Base-by-base conservation (phyloP, 331 rosid species). In the Pyrus hybrid region DNA sequence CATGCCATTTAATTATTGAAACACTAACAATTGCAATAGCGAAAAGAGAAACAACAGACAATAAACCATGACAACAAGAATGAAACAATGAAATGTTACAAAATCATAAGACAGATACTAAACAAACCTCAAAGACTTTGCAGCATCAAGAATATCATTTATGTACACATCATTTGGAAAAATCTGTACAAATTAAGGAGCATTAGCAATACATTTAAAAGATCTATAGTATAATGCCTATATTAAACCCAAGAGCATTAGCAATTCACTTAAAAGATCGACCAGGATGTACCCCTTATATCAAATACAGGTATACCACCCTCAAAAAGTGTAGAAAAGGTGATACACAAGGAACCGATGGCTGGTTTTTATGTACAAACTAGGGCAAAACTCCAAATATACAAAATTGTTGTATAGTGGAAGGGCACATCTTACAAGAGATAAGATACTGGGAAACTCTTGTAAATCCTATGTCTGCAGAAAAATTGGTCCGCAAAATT, bases 141-240 rank as follows among this genome's bases (percentile, higher is more conserved):
- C 89, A 76, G 88, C 76, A 76, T 85, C 89, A 76, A 88, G 75
- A 83, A 94, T 84, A 83, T 88, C 93, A 41, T 70, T 82, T 79
- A 94, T 68, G 72, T 68, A 73, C 54, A 94, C 84, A 77, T 90
- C 92, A 80, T 83, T 93, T 35, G 99, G 97, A 83, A 88, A 87
- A 75, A 92, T 88, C 99, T 94, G 82, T 64, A 82, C 21, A 80
- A 30, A 78, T 70, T 37, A 70, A 81, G 79, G 64, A 77, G 28
- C 70, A 82, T 63, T 35, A 82, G 68, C 26, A 32, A 83, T 29
- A 29, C 47, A 68, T 29, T 6, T 35, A 67, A 57, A 57, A 14
- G 7, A 30, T 53, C 67, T 21, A 30, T 22, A 72, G 76, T 54
- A 21, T 10, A 29, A 29, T 7, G 29, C 75, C 22, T 33, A 33